phyloP scores from a whole-genome alignment of 176 grass and related monocot genomes.

The Avena eriantha region DNA sequence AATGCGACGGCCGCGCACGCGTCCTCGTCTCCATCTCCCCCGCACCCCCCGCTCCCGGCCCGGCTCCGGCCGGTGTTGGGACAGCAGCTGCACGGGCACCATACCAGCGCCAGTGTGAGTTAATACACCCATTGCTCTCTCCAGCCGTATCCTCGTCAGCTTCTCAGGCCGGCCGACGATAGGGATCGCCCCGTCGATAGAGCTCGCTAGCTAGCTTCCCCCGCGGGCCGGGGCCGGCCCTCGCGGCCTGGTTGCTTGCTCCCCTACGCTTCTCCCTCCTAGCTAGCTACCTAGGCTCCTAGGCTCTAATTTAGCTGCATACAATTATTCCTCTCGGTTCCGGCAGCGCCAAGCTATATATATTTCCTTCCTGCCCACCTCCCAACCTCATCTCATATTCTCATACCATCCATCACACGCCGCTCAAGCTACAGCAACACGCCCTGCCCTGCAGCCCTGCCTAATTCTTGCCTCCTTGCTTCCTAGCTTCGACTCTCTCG shows the following conservation, averaged over 20 bases:
- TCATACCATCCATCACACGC: slow-evolving; percentile 2
- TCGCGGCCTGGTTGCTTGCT: slow-evolving; percentile 49
- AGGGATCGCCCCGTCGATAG: background rate
- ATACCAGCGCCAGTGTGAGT: background rate
- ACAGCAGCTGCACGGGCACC: background rate
- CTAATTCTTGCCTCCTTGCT: background rate
- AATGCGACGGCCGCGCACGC: slow-evolving; percentile 47
- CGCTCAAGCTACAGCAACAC: background rate
- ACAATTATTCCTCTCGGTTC: background rate
- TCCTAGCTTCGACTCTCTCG: background rate
- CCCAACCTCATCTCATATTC: background rate
- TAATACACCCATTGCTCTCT: background rate
- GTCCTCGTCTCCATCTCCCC: slow-evolving; percentile 13
- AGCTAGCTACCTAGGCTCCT: background rate
- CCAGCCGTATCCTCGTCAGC: background rate
- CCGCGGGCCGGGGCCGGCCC: background rate
- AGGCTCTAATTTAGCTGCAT: slow-evolving; percentile 21
- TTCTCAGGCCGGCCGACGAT: background rate
- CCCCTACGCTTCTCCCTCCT: slow-evolving; percentile 44
- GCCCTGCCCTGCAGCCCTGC: too few species aligned
- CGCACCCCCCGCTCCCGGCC: slow-evolving; percentile 26
- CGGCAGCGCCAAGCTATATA: slow-evolving; percentile 52
- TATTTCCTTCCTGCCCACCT: slow-evolving; percentile 36
- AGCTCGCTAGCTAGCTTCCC: background rate
- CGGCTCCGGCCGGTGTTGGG: background rate